Percentiles rank a stretch among this genome's conserved stretches.
These are phyloP conservation scores for Stachybotrys echinatus DNA, from an alignment of 2,329 filamentous ascomycete species.

Conservation along the genomic window DNA sequence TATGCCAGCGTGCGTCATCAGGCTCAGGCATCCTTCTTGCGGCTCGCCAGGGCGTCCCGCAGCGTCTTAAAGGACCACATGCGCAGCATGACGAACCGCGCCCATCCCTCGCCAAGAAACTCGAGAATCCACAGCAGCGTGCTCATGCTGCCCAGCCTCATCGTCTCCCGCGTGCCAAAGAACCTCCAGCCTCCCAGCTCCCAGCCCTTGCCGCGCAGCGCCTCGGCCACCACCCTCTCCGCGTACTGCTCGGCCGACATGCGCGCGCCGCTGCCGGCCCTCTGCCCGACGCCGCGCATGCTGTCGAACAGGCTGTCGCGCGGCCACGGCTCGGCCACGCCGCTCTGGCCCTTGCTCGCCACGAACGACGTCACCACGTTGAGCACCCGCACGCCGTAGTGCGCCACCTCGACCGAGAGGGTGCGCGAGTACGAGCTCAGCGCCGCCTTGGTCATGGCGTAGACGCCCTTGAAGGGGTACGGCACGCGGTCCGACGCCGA, in stretches of 20 bases:
- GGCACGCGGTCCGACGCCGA: slow-evolving; percentile 19
- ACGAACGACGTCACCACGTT: slow-evolving; percentile 9
- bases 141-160: slow-evolving; percentile 4
- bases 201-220: slow-evolving; percentile 7
- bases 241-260: slow-evolving; percentile 8
- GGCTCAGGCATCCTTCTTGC: slow-evolving; percentile 1
- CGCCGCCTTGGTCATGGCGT: slow-evolving; percentile 37
- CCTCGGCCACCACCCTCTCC: slow-evolving; percentile 5
- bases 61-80: slow-evolving; percentile 7
- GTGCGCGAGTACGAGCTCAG: slow-evolving; percentile 28
- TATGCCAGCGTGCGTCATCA: not conserved
- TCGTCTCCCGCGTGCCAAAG: slow-evolving; percentile 5
- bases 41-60: slow-evolving; percentile 1
- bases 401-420: slow-evolving; percentile 30
- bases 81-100: slow-evolving; percentile 5
- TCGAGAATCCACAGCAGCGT: slow-evolving; percentile 5
- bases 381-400: slow-evolving; percentile 17
- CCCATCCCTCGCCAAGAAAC: slow-evolving; percentile 6
- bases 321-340: slow-evolving; percentile 5
- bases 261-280: slow-evolving; percentile 5
- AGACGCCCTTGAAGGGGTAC: slow-evolving; percentile 25
- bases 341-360: slow-evolving; percentile 6
- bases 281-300: slow-evolving; percentile 5
- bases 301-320: slow-evolving; percentile 6
- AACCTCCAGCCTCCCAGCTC: slow-evolving; percentile 6